Conservation (phyloP, 225 moss, liverwort and hornwort species). For the Pseudoscleropodium purum region DNA sequence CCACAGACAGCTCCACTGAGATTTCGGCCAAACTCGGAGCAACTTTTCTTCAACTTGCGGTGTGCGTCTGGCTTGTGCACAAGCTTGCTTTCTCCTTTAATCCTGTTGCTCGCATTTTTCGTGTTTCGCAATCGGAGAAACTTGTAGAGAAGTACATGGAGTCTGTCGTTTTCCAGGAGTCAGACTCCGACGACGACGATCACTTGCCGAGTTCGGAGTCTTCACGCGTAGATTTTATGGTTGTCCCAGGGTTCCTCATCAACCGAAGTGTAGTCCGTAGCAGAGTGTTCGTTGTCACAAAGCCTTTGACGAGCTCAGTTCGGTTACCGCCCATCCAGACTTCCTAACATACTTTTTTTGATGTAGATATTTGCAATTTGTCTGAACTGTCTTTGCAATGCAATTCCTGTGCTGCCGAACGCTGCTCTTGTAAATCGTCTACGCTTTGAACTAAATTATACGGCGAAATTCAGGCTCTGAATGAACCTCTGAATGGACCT, state of each 20-base stretch:
- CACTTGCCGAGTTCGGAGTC: not conserved
- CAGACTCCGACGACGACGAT: constrained; percentile 22
- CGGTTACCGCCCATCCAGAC: not conserved
- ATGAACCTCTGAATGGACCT: not conserved
- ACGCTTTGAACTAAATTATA: not conserved
- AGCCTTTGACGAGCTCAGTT: constrained; percentile 12
- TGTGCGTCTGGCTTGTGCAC: constrained; percentile 34
- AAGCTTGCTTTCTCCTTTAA: constrained; percentile 31
- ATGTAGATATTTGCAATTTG: constrained; percentile 1
- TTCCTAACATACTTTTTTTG: not conserved
- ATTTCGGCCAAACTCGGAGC: constrained; percentile 1
- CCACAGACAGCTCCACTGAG: not conserved
- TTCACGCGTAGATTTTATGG: constrained; percentile 30
- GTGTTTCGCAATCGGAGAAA: constrained; percentile 13
- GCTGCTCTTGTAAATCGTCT: not conserved
- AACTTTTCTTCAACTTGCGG: constrained; percentile 25
- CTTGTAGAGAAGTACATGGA: constrained; percentile 31
- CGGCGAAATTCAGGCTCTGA: not conserved
- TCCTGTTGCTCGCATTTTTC: constrained; percentile 27
- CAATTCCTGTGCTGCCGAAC: not conserved
- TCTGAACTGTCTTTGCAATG: not conserved
- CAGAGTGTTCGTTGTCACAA: constrained; percentile 21
- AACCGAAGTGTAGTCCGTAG: constrained; percentile 19
- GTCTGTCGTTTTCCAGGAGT: constrained; percentile 24
- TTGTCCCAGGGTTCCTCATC: constrained; percentile 33